Evolutionary conservation across 1,284 basidiomycete species (phyloP).

Genomic region (Microbotryum lychnidis-dioicae): DNA sequence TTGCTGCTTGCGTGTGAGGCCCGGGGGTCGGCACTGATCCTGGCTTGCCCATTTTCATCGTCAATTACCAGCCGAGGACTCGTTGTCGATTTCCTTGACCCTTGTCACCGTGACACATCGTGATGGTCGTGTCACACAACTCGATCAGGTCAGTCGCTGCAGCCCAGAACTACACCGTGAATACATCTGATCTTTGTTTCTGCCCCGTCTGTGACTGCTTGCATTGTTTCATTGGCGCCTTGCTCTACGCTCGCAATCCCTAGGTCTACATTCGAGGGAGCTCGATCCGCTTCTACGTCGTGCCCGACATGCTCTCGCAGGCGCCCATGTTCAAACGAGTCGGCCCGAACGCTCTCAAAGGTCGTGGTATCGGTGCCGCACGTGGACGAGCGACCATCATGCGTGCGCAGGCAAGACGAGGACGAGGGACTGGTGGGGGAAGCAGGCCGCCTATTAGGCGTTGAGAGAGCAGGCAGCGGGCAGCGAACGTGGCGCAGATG

Average conservation of each 20-base stretch:
- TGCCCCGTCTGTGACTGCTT: neutral
- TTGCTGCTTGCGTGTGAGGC: too few relatives aligned
- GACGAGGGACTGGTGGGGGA: neutral
- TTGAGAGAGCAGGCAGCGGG: too few relatives aligned
- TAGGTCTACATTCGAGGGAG: constrained; percentile 91
- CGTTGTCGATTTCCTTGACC: constrained; percentile 90
- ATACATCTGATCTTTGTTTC: neutral
- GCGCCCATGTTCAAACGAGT: constrained; percentile 90
- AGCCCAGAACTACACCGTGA: neutral
- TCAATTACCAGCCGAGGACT: constrained; percentile 75
- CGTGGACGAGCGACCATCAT: constrained; percentile 94
- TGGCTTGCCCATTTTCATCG: neutral
- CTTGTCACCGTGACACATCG: constrained; percentile 97
- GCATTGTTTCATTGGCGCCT: neutral
- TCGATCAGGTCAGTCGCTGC: constrained; percentile 62
- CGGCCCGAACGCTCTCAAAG: constrained; percentile 96
- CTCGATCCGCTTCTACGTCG: constrained; percentile 97
- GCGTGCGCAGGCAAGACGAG: constrained; percentile 48
- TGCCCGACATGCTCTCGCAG: constrained; percentile 90
- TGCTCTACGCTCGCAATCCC: neutral
- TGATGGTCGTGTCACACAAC: constrained; percentile 96
- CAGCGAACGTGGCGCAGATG: too few relatives aligned
- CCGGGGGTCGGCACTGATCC: neutral
- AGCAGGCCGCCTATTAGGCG: too few relatives aligned
- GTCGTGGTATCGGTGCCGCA: constrained; percentile 96